Conservation (phyloP, 495 filamentous ascomycete genomes). For the Parathielavia hyrcaniae region DNA sequence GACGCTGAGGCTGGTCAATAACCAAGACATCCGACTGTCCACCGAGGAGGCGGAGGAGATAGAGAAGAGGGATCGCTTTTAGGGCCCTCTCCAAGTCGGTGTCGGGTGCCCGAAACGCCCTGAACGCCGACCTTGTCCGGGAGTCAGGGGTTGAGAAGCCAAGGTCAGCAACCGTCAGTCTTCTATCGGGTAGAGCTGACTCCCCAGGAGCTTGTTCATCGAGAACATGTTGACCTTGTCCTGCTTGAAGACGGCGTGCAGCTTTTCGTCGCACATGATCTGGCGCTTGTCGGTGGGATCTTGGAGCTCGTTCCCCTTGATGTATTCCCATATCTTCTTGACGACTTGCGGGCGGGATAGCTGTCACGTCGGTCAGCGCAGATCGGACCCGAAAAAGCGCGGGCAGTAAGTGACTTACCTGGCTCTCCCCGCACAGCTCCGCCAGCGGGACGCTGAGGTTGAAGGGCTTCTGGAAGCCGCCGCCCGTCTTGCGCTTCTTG, state of each 20-base stretch:
- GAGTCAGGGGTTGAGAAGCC: no score
- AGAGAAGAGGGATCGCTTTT: not conserved
- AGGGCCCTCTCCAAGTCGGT: not conserved
- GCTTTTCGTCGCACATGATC: slow-evolving; percentile 82
- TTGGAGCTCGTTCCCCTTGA: slow-evolving; percentile 79
- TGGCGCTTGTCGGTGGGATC: slow-evolving; percentile 86
- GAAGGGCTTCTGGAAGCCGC: slow-evolving; percentile 48
- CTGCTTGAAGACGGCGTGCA: slow-evolving; percentile 85
- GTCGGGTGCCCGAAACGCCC: slow-evolving; percentile 23
- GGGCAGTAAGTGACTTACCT: slow-evolving; percentile 49
- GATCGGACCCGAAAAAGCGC: not conserved
- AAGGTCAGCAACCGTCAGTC: slow-evolving; percentile 28
- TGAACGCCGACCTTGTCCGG: slow-evolving; percentile 19
- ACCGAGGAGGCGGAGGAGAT: not conserved
- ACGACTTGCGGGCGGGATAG: slow-evolving; percentile 91
- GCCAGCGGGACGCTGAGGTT: slow-evolving; percentile 45
- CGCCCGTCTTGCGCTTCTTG: slow-evolving; percentile 45
- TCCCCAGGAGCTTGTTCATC: slow-evolving; percentile 68
- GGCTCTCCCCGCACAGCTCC: slow-evolving; percentile 52
- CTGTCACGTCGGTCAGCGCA: slow-evolving; percentile 37
- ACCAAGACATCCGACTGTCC: not conserved
- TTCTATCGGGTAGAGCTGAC: slow-evolving; percentile 51
- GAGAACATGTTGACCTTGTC: slow-evolving; percentile 96
- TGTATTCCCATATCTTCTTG: slow-evolving; percentile 91
- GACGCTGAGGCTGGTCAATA: not conserved